Base-by-base conservation (phyloP, 495 filamentous ascomycete genomes). In the Staphylotrichum longicolle region DNA sequence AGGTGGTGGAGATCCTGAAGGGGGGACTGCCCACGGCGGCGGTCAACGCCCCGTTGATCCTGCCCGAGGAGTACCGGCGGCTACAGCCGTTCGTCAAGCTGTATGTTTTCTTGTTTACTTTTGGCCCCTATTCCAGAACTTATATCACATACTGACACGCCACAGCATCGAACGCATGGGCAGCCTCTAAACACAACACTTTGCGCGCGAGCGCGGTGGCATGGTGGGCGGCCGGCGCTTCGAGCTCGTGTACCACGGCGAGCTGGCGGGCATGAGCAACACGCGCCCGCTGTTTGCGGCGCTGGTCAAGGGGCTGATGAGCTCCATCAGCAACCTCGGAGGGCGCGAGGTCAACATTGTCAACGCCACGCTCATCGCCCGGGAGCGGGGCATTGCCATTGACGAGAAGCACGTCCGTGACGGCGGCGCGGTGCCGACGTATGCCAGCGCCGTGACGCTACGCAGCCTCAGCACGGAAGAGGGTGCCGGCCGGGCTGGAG, bases 261-360 rank as follows among this genome's bases (percentile, higher is more conserved):
- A 86, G 49, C 72, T 91, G 11, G 83, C 86, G 0, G 71, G 66
- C 9, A 77, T 89, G 32, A 79, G 75, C 57, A 89, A 86, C 64
- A 90, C 87, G 8, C 83, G 85, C 9, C 87, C 88, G 0, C 77
- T 91, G 8, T 88, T 88, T 63, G 86, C 88, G 0, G 86, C 86
- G 0, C 72, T 91, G 3, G 80, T 90, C 65, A 89, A 88, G 68
- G 87, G 88, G 0, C 77, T 91, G 12, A 77, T 87, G 10, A 75
- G 77, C 3, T 76, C 80, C 8, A 85, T 90, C 66, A 81, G 78
- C 56, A 80, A 81, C 58, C 69, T 76, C 0, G 83, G 81, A 52
- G 84, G 82, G 3, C 66, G 85, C 37, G 85, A 88, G 61, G 83
- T 91, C 63, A 90, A 89, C 74, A 88, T 90, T 45, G 87, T 90